Base-by-base conservation (phyloP, 75 land plant species). In the Adiantum capillusveneris region DNA sequence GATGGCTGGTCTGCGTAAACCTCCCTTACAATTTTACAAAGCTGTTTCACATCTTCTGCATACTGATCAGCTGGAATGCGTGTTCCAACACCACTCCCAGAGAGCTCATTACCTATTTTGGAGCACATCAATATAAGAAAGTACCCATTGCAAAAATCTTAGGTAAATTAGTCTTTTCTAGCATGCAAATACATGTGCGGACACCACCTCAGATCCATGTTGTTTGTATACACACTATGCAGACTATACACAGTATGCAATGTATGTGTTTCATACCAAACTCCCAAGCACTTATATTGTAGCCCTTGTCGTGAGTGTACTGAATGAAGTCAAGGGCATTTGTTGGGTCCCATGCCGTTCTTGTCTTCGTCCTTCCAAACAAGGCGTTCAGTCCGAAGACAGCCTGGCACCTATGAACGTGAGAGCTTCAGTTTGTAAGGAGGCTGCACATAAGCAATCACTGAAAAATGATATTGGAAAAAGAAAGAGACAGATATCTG, bases 371-470 rank as follows among this genome's bases (percentile, higher is more conserved):
- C 56, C 76, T 68, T 52, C 89, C 89, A 65, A 65, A 66, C 25
- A 93, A 71, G 12, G 90, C 98, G 72, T 93, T 93, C 41, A 88
- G 50, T 41, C 98, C 98, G 63, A 88, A 93, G 16, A 80, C 81
- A 31, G 88, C 65, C 44, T 29, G 24, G 25, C 82, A 83, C 68
- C 98, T 93, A 79, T 34, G 9, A 34, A 34, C 37, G 9, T 34
- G 37, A 5, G n/a, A n/a, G n/a, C n/a, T n/a, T n/a, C n/a, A n/a
- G n/a, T n/a, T n/a, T n/a, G n/a, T n/a, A n/a, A n/a, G n/a, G n/a
- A n/a, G n/a, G n/a, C n/a, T n/a, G n/a, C n/a, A n/a, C n/a, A n/a
- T n/a, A n/a, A n/a, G n/a, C n/a, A n/a, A n/a, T n/a, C n/a, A n/a
- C n/a, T n/a, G n/a, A n/a, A n/a, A n/a, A n/a, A n/a, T n/a, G n/a